Evolutionary conservation across 1,284 basidiomycete genomes (phyloP), one percentile per base, ranked within the genome.

Genomic region (Wolfiporia cocos): DNA sequence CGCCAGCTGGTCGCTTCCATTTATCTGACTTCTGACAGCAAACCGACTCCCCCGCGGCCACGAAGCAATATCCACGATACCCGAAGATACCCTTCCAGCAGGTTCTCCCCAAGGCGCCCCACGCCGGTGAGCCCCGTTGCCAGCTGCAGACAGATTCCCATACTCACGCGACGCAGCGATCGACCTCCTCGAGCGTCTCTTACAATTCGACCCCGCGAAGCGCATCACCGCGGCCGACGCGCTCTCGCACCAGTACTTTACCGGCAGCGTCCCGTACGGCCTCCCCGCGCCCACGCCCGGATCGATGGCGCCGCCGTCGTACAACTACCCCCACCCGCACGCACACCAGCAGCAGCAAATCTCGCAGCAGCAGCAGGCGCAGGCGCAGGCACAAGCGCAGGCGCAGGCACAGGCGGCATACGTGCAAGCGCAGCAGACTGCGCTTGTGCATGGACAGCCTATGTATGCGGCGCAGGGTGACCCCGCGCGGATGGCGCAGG

Each of bases 171-270:
- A 37, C 3, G 5, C 49, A 91, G 95, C 95, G 11, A 78, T 98
- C 56, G 92, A 97, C 63, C 78, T 99, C 3, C 83, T 99, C 36
- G 96, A 99, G 62, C 83, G 88, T 47, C 81, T 99, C 33, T 79
- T 99, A 39, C 93, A 96, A 61, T 99, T 99, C 58, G 96, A 99
- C 62, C 96, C 96, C 1, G 76, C 85, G 22, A 86, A 94, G 58
- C 86, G 96, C 43, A 83, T 96, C 49, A 90, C 91, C 9, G 95
- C 95, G 20, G 84, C 88, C 22, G 91, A 96, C 40, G 94, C 96
- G 0, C 78, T 99, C 39, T 78, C 75, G 14, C 96, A 99, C 59
- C 90, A 91, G 0, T 98, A 98, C 69, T 98, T 98, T 63, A 89
- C 85, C 17, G 65, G 75, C 11, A 62, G 68, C 35, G 65, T 66